Base-by-base conservation (phyloP, 805 yeast genomes). In the Cyberlindnera xylosilytica region DNA sequence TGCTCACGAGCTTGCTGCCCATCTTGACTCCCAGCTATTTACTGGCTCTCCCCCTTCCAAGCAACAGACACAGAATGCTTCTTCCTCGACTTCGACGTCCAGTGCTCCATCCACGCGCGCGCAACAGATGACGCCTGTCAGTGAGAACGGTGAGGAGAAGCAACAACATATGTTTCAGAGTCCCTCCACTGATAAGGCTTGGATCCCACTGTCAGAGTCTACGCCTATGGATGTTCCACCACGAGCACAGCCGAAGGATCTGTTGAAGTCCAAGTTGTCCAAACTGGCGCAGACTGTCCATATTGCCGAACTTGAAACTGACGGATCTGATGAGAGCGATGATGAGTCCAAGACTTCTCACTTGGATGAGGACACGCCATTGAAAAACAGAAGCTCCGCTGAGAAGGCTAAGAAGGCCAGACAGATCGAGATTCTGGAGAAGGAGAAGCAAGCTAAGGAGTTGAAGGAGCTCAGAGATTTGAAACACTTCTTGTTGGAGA, bases 161-260 rank as follows among this genome's bases (percentile, higher is more conserved):
- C 19, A 18, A n/a, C n/a, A 16, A 6, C 30, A 11, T 4, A 16
- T 19, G 16, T 17, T 7, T 11, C 19, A 6, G 8, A 17, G 20
- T 9, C 32, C 32, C 5, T 18, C 32, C 16, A 29, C 32, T 8
- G 19, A 29, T 6, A 29, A 29, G 33, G 47, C 31, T 1, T 54
- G 57, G 59, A 41, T 32, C 3, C 61, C 62, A 9, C 41, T 56
- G 42, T 54, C 52, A 5, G 53, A 56, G 18, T 56, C 61, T 0
- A 56, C 62, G 4, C 61, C 62, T 2, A 43, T 52, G 41, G 53
- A 44, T 13, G 20, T 34, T 1, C 39, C 38, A 6, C 46, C 44
- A n/a, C 39, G 41, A 9, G 36, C 36, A 2, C 58, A 58, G 29
- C 62, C 61, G 12, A 57, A 45, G 34, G 62, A 57, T 27, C 38